These are phyloP conservation scores for Beauveria sp. DNA, from an alignment of 2,329 filamentous ascomycete species.

Conservation along the genomic window DNA sequence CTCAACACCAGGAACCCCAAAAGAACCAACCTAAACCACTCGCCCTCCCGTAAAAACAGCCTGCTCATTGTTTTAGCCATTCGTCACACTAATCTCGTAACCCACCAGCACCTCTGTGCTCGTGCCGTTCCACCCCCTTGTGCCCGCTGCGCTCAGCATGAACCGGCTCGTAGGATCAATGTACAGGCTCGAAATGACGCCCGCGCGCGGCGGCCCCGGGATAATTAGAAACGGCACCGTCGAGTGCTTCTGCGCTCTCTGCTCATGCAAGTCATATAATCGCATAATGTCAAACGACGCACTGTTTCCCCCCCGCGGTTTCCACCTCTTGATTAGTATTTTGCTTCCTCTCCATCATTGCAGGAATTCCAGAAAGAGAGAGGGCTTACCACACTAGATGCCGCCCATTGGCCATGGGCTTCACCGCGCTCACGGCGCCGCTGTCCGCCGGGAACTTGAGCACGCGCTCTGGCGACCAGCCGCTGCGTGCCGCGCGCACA, in stretches of 20 bases:
- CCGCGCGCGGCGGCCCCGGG: slow-evolving; percentile 73
- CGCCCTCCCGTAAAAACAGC: not conserved
- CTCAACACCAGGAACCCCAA: too few species aligned
- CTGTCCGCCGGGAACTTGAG: slow-evolving; percentile 87
- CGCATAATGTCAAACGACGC: slow-evolving; percentile 90
- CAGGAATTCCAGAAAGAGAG: not conserved
- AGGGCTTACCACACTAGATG: slow-evolving; percentile 69
- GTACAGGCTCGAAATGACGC: slow-evolving; percentile 79
- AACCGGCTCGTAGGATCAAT: slow-evolving; percentile 82
- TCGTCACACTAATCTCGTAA: slow-evolving; percentile 65
- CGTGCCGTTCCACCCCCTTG: slow-evolving; percentile 87
- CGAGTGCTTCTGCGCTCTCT: slow-evolving; percentile 59
- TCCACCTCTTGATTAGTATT: slow-evolving; percentile 44
- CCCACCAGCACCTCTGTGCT: slow-evolving; percentile 86
- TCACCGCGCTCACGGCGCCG: slow-evolving; percentile 79
- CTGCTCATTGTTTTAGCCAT: not conserved
- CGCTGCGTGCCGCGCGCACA: slow-evolving; percentile 62
- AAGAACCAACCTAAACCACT: too few species aligned
- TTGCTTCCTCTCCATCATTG: too few species aligned
- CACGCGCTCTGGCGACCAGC: slow-evolving; percentile 66
- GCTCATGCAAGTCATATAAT: slow-evolving; percentile 76
- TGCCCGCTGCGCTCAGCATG: slow-evolving; percentile 87
- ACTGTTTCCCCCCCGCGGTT: slow-evolving; percentile 34
- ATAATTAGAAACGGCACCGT: slow-evolving; percentile 94
- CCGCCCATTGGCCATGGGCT: slow-evolving; percentile 84